These are phyloP conservation scores for Fusarium musae DNA, from an alignment of 2,329 filamentous ascomycete species.

Conservation along the genomic window DNA sequence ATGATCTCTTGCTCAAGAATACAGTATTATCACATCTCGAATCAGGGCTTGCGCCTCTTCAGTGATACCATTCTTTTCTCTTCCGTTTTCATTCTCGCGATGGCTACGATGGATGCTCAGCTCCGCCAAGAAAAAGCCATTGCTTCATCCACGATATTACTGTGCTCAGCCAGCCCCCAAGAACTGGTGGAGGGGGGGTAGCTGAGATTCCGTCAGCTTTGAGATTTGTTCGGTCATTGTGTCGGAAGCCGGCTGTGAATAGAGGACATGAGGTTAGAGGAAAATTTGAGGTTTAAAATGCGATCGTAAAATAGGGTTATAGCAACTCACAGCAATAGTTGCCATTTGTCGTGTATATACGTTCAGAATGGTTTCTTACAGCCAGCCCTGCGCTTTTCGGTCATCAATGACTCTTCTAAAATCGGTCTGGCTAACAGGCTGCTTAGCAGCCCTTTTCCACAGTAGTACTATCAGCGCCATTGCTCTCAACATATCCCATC, in stretches of 20 bases:
- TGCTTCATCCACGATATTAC: background rate
- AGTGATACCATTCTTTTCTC: fast-evolving
- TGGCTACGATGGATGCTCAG: background rate
- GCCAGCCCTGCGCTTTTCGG: fast-evolving
- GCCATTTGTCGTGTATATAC: fast-evolving
- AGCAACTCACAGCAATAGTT: fast-evolving
- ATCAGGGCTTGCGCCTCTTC: background rate
- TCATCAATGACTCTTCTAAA: background rate
- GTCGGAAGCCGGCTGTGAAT: background rate
- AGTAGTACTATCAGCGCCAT: background rate
- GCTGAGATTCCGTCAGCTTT: background rate
- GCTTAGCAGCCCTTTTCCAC: fast-evolving
- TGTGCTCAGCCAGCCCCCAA: background rate
- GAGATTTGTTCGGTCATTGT: fast-evolving
- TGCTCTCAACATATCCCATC: background rate
- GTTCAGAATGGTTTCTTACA: background rate
- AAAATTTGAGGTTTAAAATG: fast-evolving
- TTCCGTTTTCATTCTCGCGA: background rate
- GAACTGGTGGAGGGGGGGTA: background rate
- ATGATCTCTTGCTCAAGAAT: background rate
- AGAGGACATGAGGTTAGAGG: fast-evolving
- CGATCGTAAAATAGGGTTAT: background rate
- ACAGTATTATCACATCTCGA: fast-evolving
- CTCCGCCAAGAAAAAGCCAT: background rate
- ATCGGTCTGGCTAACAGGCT: background rate